A percentile compares a stretch with the other conserved stretches of the same genome.
phyloP scores from a whole-genome alignment of 257 asterid genomes.

The Agastache rugosa region DNA sequence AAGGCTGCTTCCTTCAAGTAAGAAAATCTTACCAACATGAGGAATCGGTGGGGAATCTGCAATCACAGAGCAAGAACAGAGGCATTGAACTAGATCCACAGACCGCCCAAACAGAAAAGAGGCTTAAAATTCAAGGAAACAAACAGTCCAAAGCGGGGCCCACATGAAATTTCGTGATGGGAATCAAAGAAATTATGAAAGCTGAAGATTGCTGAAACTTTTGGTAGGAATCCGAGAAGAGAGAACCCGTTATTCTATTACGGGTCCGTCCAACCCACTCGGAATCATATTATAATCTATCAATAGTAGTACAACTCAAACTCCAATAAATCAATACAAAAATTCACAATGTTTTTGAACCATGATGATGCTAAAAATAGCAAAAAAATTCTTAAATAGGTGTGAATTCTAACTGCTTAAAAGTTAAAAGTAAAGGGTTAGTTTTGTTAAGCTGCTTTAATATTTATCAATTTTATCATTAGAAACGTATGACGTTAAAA shows the following conservation, averaged over 20 bases:
- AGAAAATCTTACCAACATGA: conserved; percentile 23
- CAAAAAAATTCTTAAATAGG: background rate
- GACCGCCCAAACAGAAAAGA: conserved; percentile 2
- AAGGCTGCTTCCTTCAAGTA: background rate
- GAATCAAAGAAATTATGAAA: conserved; percentile 32
- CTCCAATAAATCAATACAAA: background rate
- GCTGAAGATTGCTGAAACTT: background rate
- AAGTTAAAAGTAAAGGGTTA: too few relatives aligned
- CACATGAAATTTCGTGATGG: conserved; percentile 45
- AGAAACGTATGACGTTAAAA: too few relatives aligned
- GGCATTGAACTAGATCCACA: conserved; percentile 33
- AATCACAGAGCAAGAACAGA: conserved; percentile 11
- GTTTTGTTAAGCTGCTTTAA: too few relatives aligned
- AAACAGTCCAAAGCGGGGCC: conserved; percentile 39
- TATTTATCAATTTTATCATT: too few relatives aligned
- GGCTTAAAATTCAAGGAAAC: conserved; percentile 40
- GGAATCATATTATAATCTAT: background rate
- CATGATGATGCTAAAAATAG: background rate
- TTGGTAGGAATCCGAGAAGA: background rate
- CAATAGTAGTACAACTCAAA: too few relatives aligned
- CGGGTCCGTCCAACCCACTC: background rate
- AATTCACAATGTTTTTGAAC: background rate
- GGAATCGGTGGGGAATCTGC: conserved; percentile 19
- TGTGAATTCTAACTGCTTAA: too few relatives aligned
- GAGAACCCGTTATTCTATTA: background rate